A percentile compares a stretch with the other conserved stretches of the same genome.
phyloP scores from a whole-genome alignment of 495 filamentous ascomycete genomes.

The Bombardia bombarda region DNA sequence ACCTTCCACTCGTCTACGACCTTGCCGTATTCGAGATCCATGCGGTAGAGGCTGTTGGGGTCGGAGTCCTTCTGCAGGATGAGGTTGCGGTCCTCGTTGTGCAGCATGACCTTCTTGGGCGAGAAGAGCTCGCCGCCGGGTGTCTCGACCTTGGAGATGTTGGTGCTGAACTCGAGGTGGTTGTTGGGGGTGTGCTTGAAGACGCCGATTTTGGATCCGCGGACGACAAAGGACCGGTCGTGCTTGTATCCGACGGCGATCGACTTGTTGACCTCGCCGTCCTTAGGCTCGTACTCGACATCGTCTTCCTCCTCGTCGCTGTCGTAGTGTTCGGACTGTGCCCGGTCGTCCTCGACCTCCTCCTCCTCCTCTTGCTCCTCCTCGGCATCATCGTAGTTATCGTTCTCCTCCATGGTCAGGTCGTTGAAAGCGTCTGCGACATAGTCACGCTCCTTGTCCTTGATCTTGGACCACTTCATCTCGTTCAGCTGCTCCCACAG shows the following conservation, averaged over 20 bases:
- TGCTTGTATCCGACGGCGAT: constrained; percentile 98
- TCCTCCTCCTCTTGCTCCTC: constrained; percentile 59
- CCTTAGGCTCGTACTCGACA: constrained; percentile 58
- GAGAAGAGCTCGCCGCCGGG: constrained; percentile 82
- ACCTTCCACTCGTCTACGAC: constrained; percentile 99
- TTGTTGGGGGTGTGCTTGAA: constrained; percentile 96
- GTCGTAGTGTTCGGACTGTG: constrained; percentile 62
- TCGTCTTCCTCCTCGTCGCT: constrained; percentile 89
- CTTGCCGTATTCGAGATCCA: constrained; percentile 97
- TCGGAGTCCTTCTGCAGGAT: constrained; percentile 80
- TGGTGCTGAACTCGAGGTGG: constrained; percentile 92
- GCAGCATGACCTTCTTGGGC: constrained; percentile 96
- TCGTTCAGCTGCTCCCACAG: constrained; percentile 97
- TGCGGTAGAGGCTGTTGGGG: constrained; percentile 89
- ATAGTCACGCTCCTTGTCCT: constrained; percentile 88
- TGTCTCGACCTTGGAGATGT: constrained; percentile 91
- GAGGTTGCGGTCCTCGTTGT: constrained; percentile 86
- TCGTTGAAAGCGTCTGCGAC: constrained; percentile 95
- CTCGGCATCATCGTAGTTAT: constrained; percentile 55
- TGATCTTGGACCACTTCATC: constrained; percentile 85
- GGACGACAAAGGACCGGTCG: constrained; percentile 92
- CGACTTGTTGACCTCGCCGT: constrained; percentile 86
- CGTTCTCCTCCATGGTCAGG: constrained; percentile 78
- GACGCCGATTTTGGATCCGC: constrained; percentile 94
- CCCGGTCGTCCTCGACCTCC: constrained; percentile 53